Evolutionary conservation across 208 protist species (phyloP).

Genomic region (Crithidia thermophila): DNA sequence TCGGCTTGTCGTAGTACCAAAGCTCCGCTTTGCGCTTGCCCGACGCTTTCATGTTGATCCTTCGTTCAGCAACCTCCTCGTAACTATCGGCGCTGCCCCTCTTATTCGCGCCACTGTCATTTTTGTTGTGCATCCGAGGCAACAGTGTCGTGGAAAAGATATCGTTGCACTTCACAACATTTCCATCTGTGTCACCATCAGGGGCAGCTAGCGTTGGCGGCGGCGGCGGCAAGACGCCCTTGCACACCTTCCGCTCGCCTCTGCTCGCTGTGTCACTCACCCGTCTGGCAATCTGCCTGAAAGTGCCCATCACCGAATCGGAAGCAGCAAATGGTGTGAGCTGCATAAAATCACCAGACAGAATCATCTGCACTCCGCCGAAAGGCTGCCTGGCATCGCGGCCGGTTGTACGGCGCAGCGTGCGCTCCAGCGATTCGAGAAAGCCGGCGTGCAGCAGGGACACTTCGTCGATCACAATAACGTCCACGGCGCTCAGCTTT

Average conservation of each 20-base stretch:
- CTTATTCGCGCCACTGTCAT: too few relatives aligned
- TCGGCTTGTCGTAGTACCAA: slow-evolving; percentile 46
- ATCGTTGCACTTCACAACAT: too few relatives aligned
- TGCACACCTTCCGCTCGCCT: not conserved
- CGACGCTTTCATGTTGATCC: too few relatives aligned
- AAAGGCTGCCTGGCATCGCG: slow-evolving; percentile 53
- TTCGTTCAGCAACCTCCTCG: too few relatives aligned
- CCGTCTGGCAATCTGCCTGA: not conserved
- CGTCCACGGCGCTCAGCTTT: slow-evolving; percentile 16
- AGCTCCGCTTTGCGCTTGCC: slow-evolving; percentile 1
- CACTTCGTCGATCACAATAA: slow-evolving; percentile 92
- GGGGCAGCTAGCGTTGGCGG: too few relatives aligned
- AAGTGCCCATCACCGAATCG: not conserved
- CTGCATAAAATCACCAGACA: slow-evolving; percentile 95
- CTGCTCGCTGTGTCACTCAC: not conserved
- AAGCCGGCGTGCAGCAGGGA: slow-evolving; percentile 88
- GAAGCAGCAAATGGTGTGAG: slow-evolving; percentile 63
- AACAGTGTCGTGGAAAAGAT: too few relatives aligned
- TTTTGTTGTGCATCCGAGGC: not conserved
- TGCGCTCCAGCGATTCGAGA: slow-evolving; percentile 82
- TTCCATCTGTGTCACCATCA: too few relatives aligned
- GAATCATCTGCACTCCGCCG: slow-evolving; percentile 92
- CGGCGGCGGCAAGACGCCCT: not conserved
- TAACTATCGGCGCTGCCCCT: too few relatives aligned
- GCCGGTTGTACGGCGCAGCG: slow-evolving; percentile 55